Evolutionary conservation across 805 yeast genomes (phyloP), one percentile per base, ranked within the genome.

Genomic region (Hanseniaspora lindneri): DNA sequence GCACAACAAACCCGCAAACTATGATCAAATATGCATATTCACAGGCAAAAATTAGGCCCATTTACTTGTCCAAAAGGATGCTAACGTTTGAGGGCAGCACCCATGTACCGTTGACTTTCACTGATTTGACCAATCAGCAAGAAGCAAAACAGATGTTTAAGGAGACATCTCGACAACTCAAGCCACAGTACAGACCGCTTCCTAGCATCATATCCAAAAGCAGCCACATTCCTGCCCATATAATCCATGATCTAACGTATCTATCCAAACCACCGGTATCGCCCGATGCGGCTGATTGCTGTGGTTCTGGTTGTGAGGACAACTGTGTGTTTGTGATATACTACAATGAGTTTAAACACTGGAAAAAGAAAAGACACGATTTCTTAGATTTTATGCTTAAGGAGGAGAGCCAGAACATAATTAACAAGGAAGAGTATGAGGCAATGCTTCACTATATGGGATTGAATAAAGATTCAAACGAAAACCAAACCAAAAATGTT

Each of bases 241-340:
- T 37, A 8, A 16, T 30, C 4, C 19, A 13, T 13, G 32, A 96
- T 0, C 69, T 92, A 0, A 62, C 60, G 7, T 94, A 89, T 0
- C 95, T 96, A 2, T 76, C 74, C n/a, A 74, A 72, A 59, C 97
- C 98, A 0, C 68, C 66, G 4, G 17, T 44, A 1, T 30, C 41
- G 20, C 49, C 49, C 9, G 95, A 85, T 56, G 97, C 97, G 1
- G 95, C 88, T 56, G 87, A 89, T 62, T 89, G 98, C 63, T 89
- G 98, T 64, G 87, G 87, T 95, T 80, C 92, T 51, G 98, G 98
- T 1, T 89, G 98, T 63, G 79, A 85, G 27, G 49, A 44, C 10
- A 87, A 89, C 64, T 89, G 98, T 63, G 97, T 89, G 1, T 92
- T 97, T 97, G 96, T 88, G 57, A 66, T 84, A 48, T 89, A 77